Conservation (phyloP, 2,329 filamentous ascomycete species). For the Madurella mycetomatis region DNA sequence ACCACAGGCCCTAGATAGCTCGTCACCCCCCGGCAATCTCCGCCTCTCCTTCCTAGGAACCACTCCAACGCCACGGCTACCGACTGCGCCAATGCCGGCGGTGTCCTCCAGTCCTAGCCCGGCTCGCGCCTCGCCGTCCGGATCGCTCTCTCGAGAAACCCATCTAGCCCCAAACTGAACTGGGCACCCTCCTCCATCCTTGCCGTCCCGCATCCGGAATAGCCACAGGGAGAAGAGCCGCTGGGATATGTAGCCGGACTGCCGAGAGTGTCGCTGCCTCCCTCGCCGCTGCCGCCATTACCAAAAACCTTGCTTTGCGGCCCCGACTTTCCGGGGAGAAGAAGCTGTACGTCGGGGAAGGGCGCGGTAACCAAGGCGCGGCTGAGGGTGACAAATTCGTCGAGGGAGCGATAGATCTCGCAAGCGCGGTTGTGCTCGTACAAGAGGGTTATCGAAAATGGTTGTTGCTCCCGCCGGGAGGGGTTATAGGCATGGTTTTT, state of each 20-base stretch:
- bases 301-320: neutral
- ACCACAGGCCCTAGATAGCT: neutral
- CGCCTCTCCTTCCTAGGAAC: constrained; percentile 29
- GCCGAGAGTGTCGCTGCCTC: neutral
- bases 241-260: neutral
- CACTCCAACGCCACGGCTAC: constrained; percentile 22
- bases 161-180: neutral
- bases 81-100: neutral
- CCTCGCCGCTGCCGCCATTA: too few relatives aligned
- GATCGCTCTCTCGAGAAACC: neutral
- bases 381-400: constrained; percentile 27
- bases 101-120: neutral
- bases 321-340: too few relatives aligned
- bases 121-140: neutral
- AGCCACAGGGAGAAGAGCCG: too few relatives aligned
- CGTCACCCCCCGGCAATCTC: constrained; percentile 25
- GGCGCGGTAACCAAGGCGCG: neutral
- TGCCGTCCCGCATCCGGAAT: too few relatives aligned
- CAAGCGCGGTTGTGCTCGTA: constrained; percentile 32
- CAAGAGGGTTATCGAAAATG: constrained; percentile 29
- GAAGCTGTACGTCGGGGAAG: neutral
- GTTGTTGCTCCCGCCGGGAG: constrained; percentile 2
- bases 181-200: neutral
- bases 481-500: neutral
- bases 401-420: constrained; percentile 28